A percentile compares a stretch with the other conserved stretches of the same genome.
phyloP scores from a whole-genome alignment of 768 basidiomycete species.

The Tylopilus vinaceipallidus region DNA sequence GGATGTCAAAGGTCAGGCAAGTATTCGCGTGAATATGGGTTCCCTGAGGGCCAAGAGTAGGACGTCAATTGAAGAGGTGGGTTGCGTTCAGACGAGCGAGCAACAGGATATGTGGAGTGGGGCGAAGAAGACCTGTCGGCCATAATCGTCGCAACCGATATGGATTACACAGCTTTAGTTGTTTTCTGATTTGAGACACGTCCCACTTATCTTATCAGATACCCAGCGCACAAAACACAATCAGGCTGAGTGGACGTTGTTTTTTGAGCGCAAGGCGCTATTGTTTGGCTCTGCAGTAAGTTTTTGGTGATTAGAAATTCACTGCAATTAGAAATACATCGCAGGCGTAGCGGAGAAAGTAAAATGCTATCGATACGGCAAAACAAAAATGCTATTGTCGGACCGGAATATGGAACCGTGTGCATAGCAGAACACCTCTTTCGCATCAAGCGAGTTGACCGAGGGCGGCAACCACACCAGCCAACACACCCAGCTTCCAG shows the following conservation, averaged over 20 bases:
- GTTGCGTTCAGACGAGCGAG: not conserved
- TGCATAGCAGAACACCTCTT: not conserved
- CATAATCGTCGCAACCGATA: not conserved
- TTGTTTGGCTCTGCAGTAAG: not conserved
- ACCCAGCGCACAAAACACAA: too few species aligned
- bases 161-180: slow-evolving; percentile 19
- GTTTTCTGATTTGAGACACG: not conserved
- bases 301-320: too few species aligned
- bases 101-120: slow-evolving; percentile 1
- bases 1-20: not conserved
- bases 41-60: not conserved
- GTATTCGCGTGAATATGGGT: not conserved
- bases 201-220: slow-evolving; percentile 27
- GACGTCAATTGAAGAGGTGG: not conserved
- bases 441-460: slow-evolving; percentile 13
- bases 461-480: not conserved
- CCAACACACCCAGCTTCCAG: slow-evolving; percentile 6
- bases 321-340: not conserved
- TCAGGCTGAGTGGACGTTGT: too few species aligned
- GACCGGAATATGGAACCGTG: too few species aligned
- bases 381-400: not conserved
- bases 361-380: slow-evolving; percentile 2
- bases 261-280: too few species aligned
- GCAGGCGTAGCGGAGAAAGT: not conserved
- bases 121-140: not conserved